A percentile compares a stretch with the other conserved stretches of the same genome.
Conservation (phyloP, 495 filamentous ascomycete genomes). For the Xylaria scruposa region DNA sequence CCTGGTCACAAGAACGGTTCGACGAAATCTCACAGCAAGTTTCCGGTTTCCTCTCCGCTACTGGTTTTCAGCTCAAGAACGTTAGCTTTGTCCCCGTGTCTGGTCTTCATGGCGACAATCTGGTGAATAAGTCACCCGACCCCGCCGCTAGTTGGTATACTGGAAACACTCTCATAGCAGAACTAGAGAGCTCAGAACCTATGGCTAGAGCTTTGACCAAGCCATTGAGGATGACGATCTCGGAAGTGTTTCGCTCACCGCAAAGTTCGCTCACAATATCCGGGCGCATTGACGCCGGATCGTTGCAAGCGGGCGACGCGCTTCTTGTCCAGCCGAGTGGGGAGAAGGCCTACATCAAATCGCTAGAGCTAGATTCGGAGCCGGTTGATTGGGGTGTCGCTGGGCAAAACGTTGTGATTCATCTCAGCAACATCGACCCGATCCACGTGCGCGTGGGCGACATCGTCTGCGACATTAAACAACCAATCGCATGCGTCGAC, state of each 20-base stretch:
- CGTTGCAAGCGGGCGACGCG: conserved; percentile 80
- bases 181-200: conserved; percentile 81
- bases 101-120: conserved; percentile 86
- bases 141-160: conserved; percentile 75
- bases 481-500: conserved; percentile 71
- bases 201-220: conserved; percentile 72
- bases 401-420: conserved; percentile 84
- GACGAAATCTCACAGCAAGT: conserved; percentile 85
- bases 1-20: conserved; percentile 82
- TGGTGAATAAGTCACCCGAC: conserved; percentile 66
- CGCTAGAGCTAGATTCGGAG: conserved; percentile 74
- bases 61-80: conserved; percentile 80
- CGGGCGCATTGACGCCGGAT: conserved; percentile 86
- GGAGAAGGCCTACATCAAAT: conserved; percentile 79
- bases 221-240: conserved; percentile 83
- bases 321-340: conserved; percentile 79
- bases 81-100: conserved; percentile 88
- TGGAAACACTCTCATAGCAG: conserved; percentile 78
- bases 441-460: conserved; percentile 83
- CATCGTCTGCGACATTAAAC: conserved; percentile 73
- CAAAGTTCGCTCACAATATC: conserved; percentile 85
- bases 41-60: conserved; percentile 77
- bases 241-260: conserved; percentile 67
- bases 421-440: conserved; percentile 85
- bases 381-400: conserved; percentile 91